Evolutionary conservation across 331 rosid genomes (phyloP), one percentile per base, ranked within the genome.

Genomic region (Malus hybrid): DNA sequence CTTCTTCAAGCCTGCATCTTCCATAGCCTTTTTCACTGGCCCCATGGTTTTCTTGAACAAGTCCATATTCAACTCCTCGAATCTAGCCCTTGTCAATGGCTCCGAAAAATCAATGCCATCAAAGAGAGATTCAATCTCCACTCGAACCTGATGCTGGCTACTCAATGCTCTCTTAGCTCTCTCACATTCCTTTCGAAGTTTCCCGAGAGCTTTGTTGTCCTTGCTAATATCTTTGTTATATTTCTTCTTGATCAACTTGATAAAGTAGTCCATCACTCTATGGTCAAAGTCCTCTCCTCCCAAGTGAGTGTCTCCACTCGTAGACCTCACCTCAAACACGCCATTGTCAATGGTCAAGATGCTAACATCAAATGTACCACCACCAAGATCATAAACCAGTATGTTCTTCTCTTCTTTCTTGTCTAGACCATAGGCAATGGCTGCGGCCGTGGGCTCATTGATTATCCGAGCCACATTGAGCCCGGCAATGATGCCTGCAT

Each of bases 231-330:
- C 90, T 20, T 86, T 86, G 77, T 72, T 77, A 68, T 88, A 52
- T 81, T 88, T 88, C 81, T 62, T 86, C 52, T 84, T 84, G 5
- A 88, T 86, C 86, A 88, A 56, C 70, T 82, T 79, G 78, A 84
- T 82, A 83, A 88, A 88, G 65, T 86, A 80, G 63, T 84, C 87
- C 88, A 88, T 86, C 12, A 88, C 82, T 36, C 90, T 64, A 66
- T 86, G 88, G 46, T 88, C 90, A 1, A 88, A 88, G 42, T 88
- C 92, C 84, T 86, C 89, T n/a, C 92, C 89, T 36, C 92, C 90
- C 72, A 88, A 74, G 61, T 88, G 88, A 15, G 92, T 86, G 42
- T 88, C 90, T 75, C 92, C 92, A 70, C 89, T 84, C 0, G 88
- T 88, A 52, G 90, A 60, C 19, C 79, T 81, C 33, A 88, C 90